These are phyloP conservation scores for Erigeron philadelphicus DNA, from an alignment of 140 eudicot genomes.

Conservation along the genomic window DNA sequence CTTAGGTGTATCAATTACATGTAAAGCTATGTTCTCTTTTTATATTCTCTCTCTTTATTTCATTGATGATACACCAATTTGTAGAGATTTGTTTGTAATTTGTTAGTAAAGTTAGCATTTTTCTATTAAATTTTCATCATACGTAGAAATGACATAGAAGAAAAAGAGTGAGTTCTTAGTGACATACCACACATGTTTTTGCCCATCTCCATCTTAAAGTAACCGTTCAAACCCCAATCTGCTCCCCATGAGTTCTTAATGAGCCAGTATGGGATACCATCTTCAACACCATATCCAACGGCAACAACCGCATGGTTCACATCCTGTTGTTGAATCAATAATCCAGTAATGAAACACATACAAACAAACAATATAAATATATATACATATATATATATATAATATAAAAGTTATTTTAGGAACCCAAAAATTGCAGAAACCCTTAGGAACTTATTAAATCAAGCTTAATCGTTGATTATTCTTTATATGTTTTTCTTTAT, in stretches of 20 bases:
- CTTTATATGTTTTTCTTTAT: too few species aligned
- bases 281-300: constrained; percentile 95
- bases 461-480: too few species aligned
- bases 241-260: constrained; percentile 99
- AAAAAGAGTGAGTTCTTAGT: not conserved
- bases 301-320: constrained; percentile 99
- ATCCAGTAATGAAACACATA: not conserved
- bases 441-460: not conserved
- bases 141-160: constrained; percentile 30
- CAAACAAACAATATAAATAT: constrained; percentile 14
- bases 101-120: too few species aligned
- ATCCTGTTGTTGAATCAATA: constrained; percentile 47
- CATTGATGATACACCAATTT: too few species aligned
- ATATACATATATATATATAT: not conserved
- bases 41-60: too few species aligned
- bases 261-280: constrained; percentile 88
- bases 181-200: constrained; percentile 98
- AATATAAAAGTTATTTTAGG: too few species aligned
- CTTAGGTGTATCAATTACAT: too few species aligned
- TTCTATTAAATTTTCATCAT: too few species aligned
- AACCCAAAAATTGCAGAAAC: too few species aligned
- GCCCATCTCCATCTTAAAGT: constrained; percentile 97
- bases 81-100: too few species aligned
- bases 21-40: too few species aligned
- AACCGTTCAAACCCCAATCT: constrained; percentile 85